phyloP scores from a whole-genome alignment of 2,329 filamentous ascomycete genomes.

The Colletotrichum gloeosporioides region DNA sequence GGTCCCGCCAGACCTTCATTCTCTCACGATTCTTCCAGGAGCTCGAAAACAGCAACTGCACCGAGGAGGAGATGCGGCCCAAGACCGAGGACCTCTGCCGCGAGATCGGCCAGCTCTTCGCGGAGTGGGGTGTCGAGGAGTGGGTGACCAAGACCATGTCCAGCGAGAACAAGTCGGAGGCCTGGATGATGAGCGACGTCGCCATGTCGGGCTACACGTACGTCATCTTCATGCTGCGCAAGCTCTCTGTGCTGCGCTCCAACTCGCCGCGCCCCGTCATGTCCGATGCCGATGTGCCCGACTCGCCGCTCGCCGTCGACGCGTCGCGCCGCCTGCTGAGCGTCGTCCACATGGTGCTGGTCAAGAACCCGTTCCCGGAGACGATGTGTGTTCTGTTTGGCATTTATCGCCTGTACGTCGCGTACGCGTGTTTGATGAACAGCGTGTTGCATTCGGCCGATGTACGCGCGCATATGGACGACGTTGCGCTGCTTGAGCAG shows the following conservation, averaged over 20 bases:
- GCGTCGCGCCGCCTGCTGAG: constrained; percentile 28
- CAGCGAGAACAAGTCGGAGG: constrained; percentile 23
- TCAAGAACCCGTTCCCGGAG: constrained; percentile 26
- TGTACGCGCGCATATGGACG: constrained; percentile 16
- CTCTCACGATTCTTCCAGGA: constrained; percentile 32
- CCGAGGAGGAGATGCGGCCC: constrained; percentile 25
- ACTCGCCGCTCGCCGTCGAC: constrained; percentile 31
- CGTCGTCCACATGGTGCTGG: constrained; percentile 23
- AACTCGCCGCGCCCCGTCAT: constrained; percentile 29
- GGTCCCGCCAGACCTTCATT: constrained; percentile 32
- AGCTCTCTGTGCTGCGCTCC: constrained; percentile 23
- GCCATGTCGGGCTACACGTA: constrained; percentile 33
- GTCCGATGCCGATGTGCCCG: constrained; percentile 32
- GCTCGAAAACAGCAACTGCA: background rate
- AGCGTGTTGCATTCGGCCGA: constrained; percentile 26
- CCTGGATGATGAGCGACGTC: constrained; percentile 32
- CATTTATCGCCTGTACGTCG: constrained; percentile 31
- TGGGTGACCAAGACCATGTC: constrained; percentile 25
- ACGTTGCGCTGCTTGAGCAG: constrained; percentile 26
- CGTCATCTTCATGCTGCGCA: constrained; percentile 38
- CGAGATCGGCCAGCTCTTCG: constrained; percentile 30
- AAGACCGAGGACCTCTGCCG: constrained; percentile 32
- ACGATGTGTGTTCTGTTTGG: constrained; percentile 30
- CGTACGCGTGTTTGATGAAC: constrained; percentile 31
- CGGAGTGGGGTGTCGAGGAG: constrained; percentile 31